Conservation (phyloP, 176 grass and related monocot genomes). For the Aechmea fasciata region DNA sequence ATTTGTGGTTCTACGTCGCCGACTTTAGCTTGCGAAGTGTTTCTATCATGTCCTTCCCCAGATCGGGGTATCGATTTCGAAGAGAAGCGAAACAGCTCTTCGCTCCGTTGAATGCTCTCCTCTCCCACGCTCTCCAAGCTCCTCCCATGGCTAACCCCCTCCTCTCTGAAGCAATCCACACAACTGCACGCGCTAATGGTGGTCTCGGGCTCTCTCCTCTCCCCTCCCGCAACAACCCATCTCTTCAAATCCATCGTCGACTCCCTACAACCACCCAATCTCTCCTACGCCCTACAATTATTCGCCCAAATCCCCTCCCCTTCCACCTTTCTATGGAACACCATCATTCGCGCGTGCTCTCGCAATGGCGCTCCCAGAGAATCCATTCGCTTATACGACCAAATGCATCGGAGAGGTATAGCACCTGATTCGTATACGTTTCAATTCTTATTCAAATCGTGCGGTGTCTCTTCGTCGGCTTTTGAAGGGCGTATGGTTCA, state of each 20-base stretch:
- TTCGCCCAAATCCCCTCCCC: constrained; percentile 36
- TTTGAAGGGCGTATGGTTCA: constrained; percentile 35
- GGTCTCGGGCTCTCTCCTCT: constrained; percentile 18
- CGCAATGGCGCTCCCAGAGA: neutral
- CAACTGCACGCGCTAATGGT: constrained; percentile 46
- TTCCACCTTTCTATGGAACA: constrained; percentile 43
- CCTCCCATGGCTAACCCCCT: constrained; percentile 37
- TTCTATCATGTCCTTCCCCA: no score
- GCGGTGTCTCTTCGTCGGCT: constrained; percentile 2
- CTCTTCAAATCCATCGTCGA: constrained; percentile 44
- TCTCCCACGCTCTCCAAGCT: neutral
- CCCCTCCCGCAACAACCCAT: constrained; percentile 16
- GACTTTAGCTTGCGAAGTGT: no score
- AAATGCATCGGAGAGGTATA: constrained; percentile 24
- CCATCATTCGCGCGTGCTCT: constrained; percentile 45
- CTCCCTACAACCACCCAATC: neutral
- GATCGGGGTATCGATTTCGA: no score
- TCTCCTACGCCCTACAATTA: constrained; percentile 31
- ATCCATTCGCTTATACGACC: constrained; percentile 17
- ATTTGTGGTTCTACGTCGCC: no score
- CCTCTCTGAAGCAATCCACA: constrained; percentile 42
- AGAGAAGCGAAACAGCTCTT: no score
- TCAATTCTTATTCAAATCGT: constrained; percentile 58
- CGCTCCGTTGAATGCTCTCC: neutral
- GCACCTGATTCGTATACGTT: constrained; percentile 41